Evolutionary conservation across 768 basidiomycete species (phyloP).

Genomic region (Exidia glandulosa): DNA sequence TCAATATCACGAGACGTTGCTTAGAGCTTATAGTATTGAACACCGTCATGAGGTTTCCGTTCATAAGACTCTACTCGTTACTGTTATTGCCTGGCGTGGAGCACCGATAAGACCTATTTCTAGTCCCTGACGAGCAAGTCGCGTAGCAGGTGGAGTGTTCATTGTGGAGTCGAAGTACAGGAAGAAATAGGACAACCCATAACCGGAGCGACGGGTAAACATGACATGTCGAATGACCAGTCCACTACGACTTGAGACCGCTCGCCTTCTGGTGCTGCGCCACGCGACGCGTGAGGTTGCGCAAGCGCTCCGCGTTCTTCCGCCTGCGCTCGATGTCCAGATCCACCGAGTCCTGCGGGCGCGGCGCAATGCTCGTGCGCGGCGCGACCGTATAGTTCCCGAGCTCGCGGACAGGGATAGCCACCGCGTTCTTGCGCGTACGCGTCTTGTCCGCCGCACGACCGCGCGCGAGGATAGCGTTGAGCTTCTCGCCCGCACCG

Average conservation of each 20-base stretch:
- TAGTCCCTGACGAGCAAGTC: too few relatives aligned
- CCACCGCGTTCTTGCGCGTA: constrained; percentile 68
- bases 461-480: constrained; percentile 57
- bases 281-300: constrained; percentile 35
- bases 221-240: background rate
- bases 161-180: background rate
- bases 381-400: constrained; percentile 78
- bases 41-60: too few relatives aligned
- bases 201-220: background rate
- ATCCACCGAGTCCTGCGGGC: constrained; percentile 51
- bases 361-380: constrained; percentile 39
- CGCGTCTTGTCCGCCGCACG: constrained; percentile 57
- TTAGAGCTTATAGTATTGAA: too few relatives aligned
- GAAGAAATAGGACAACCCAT: background rate
- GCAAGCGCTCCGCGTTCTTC: constrained; percentile 64
- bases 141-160: too few relatives aligned
- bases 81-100: too few relatives aligned
- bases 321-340: constrained; percentile 62
- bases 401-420: constrained; percentile 67
- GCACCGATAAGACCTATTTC: too few relatives aligned
- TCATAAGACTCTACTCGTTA: too few relatives aligned
- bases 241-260: background rate
- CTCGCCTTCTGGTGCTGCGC: constrained; percentile 5
- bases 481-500: constrained; percentile 34
- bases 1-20: too few relatives aligned